phyloP scores from a whole-genome alignment of 352 stramenopile species.

The Phytophthora citrophthora region DNA sequence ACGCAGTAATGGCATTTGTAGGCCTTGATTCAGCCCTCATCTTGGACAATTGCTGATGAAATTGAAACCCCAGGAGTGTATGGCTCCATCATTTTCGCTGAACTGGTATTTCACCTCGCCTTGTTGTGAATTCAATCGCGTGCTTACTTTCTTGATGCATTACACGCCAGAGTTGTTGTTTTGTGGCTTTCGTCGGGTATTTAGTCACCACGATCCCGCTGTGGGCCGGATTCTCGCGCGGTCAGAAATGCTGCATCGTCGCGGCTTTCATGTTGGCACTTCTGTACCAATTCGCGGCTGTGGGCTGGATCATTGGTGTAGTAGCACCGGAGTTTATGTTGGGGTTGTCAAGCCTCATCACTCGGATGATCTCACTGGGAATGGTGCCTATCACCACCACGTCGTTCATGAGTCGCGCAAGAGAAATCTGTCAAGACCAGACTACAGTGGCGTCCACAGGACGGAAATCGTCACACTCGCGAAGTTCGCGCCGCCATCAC shows the following conservation, averaged over 20 bases:
- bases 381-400: slow-evolving; percentile 79
- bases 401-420: slow-evolving; percentile 55
- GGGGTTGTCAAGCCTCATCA: slow-evolving; percentile 71
- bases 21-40: slow-evolving; percentile 3
- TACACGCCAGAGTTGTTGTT: slow-evolving; percentile 54
- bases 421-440: slow-evolving; percentile 41
- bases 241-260: slow-evolving; percentile 61
- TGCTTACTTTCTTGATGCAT: not conserved
- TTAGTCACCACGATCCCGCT: slow-evolving; percentile 61
- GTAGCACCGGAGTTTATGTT: slow-evolving; percentile 59
- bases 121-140: not conserved
- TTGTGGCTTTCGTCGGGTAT: slow-evolving; percentile 69
- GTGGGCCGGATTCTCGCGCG: slow-evolving; percentile 55
- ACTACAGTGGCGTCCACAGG: not conserved
- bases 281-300: slow-evolving; percentile 54
- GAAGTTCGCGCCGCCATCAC: slow-evolving; percentile 34
- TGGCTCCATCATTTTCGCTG: slow-evolving; percentile 50
- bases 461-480: slow-evolving; percentile 25
- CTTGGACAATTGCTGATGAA: slow-evolving; percentile 20
- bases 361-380: slow-evolving; percentile 70
- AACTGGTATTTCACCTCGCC: slow-evolving; percentile 32
- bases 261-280: slow-evolving; percentile 47
- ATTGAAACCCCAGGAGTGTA: slow-evolving; percentile 39
- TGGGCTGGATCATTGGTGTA: slow-evolving; percentile 47
- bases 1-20: not conserved